Evolutionary conservation across 2,329 filamentous ascomycete species (phyloP), one percentile per base, ranked within the genome.

Genomic region (Furcasterigmium sp.): DNA sequence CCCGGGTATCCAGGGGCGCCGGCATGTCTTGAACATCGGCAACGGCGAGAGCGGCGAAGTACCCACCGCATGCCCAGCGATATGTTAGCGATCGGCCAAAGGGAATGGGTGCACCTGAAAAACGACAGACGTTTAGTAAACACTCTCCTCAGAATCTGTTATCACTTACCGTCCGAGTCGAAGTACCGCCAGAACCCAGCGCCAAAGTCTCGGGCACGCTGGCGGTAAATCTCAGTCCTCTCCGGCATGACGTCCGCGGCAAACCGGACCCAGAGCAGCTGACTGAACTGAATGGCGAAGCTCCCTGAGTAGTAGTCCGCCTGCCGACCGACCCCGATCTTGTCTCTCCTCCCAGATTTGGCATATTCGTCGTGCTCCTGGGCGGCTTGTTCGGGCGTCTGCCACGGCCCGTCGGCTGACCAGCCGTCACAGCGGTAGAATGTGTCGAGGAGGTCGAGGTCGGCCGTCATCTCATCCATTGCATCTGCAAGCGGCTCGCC

Each of bases 281-380:
- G 68, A 3, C 58, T 61, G 25, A 69, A 70, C 37, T 71, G 66
- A 25, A 72, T 69, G 1, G 68, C 67, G 49, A 72, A 72, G 44
- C 68, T 71, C 0, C 67, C 67, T 3, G 67, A 70, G 43, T 72
- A 72, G 51, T 71, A 70, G 42, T 71, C 68, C 2, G 61, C 65
- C 42, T 71, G 68, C n/a, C 53, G 48, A 18, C 61, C 58, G 0
- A 50, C 38, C 1, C 54, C 53, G 1, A 57, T 40, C 0, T 37
- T 32, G 15, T 60, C 56, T 21, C 53, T 46, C 9, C 57, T 48
- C 0, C 54, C 51, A 0, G 53, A 54, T 14, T 45, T 43, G 1
- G 43, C 49, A 44, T 3, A 39, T 4, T 21, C 43, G 8, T 34
- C 43, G 13, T 35, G 42, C 41, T 56, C 53, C 1, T n/a, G 11